Percentiles rank a stretch among this genome's conserved stretches.
Conservation (phyloP, 2,329 filamentous ascomycete species). For the Clarireedia homoeocarpa region DNA sequence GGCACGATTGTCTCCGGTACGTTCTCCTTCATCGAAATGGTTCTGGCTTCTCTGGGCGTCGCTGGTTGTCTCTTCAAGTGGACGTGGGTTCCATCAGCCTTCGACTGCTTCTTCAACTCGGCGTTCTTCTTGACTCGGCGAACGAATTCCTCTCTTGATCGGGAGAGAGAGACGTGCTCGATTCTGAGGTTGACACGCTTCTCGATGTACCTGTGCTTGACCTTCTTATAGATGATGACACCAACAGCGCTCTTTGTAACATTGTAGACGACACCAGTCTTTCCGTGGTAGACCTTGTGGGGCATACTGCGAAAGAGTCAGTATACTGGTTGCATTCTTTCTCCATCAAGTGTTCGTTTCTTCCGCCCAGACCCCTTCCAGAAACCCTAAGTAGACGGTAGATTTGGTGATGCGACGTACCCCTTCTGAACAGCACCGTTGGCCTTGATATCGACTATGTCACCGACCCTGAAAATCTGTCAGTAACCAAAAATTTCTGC, state of each 20-base stretch:
- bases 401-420: conserved; percentile 46
- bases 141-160: conserved; percentile 95
- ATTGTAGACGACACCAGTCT: conserved; percentile 98
- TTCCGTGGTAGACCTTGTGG: conserved; percentile 99
- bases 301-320: conserved; percentile 57
- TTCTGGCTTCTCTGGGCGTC: conserved; percentile 72
- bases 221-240: conserved; percentile 99
- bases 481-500: conserved; percentile 35
- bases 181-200: conserved; percentile 99
- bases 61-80: conserved; percentile 87
- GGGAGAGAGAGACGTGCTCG: conserved; percentile 92
- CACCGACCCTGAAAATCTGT: conserved; percentile 63
- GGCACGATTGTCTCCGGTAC: conserved; percentile 86
- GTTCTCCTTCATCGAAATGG: conserved; percentile 73
- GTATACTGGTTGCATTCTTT: not conserved
- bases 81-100: conserved; percentile 78
- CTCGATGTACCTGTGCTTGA: conserved; percentile 99
- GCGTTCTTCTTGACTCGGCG: conserved; percentile 95
- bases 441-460: conserved; percentile 97
- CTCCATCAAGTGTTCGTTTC: not conserved
- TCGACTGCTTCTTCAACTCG: conserved; percentile 84
- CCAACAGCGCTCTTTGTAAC: conserved; percentile 97
- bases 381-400: not conserved
- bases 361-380: not conserved
- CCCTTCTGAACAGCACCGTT: conserved; percentile 99